These are phyloP conservation scores for Cercospora sp. DNA, from an alignment of 2,329 filamentous ascomycete species.

Conservation along the genomic window DNA sequence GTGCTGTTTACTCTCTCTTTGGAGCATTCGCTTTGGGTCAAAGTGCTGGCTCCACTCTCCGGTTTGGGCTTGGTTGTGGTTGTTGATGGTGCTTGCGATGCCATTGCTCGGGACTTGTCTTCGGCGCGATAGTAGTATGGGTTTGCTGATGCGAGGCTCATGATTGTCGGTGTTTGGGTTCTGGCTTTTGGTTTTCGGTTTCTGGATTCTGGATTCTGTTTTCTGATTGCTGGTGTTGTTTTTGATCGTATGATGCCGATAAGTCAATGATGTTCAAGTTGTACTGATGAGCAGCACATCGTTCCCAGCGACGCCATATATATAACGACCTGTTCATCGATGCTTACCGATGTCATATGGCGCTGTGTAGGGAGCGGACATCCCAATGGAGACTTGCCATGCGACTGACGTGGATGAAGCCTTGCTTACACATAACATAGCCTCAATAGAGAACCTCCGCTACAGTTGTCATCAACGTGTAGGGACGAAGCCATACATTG, in stretches of 20 bases:
- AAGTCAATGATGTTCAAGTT: background rate
- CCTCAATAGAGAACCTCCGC: background rate
- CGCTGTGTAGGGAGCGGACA: background rate
- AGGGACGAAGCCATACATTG: background rate
- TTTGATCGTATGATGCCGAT: background rate
- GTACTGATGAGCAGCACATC: background rate
- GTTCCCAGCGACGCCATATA: background rate
- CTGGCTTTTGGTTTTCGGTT: background rate
- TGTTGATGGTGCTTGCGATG: background rate
- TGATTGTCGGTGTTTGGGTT: background rate
- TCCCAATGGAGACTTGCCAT: background rate
- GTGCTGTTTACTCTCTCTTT: background rate
- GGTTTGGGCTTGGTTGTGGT: background rate
- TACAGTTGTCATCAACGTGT: background rate
- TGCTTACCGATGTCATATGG: background rate
- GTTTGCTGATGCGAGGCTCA: background rate
- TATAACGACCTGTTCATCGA: background rate
- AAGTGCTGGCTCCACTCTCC: background rate
- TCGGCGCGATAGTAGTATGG: background rate
- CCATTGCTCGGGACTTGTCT: background rate
- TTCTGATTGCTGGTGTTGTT: background rate
- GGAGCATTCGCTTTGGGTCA: background rate
- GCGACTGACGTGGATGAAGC: background rate
- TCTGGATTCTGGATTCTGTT: background rate
- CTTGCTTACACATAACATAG: background rate